Base-by-base conservation (phyloP, 2,329 filamentous ascomycete genomes). In the Acarospora socialis region DNA sequence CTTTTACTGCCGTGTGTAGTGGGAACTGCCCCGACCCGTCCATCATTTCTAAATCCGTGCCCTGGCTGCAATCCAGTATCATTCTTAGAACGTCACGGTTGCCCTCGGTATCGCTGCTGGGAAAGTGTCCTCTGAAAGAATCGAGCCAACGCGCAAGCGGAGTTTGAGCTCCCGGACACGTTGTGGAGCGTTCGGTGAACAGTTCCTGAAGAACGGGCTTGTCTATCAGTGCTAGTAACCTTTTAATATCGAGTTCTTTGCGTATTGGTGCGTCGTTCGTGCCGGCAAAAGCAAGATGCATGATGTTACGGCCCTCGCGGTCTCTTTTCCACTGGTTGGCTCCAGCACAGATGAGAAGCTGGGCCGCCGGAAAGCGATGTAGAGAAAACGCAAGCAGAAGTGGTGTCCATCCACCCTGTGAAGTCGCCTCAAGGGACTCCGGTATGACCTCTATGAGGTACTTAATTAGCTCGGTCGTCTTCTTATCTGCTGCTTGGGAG, bases 251-350 rank as follows among this genome's bases (percentile, higher is more conserved):
- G 5, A 43, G 32, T 3, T 12, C 19, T 5, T 13, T 8, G 16
- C 23, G 16, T 25, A 20, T 2, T 44, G 48, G 7, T 59, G 59
- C 3, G 38, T 45, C 15, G 43, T 46, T 3, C 36, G 33, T 7
- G 60, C 45, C 8, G 7, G 41, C 21, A 21, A 60, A 44, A 5
- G 74, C 60, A 2, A 64, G 57, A 46, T 92, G 82, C 1, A 87
- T 40, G 10, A 87, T 56, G 43, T 87, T 92, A 42, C 70, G 64
- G 7, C 72, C 71, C 3, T 56, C 48, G 7, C 55, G 55, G 46
- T 81, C 75, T 15, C 73, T 73, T 20, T 57, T 57, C 1, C 70
- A 69, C 46, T 81, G 75, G 46, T 90, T 72, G 2, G 80, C 79
- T 3, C 78, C 80, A 16, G 68, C 70, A 1, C 65, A 58, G 30